Percentiles rank a stretch among this genome's conserved stretches.
These are phyloP conservation scores for Plectosphaerella cucumerina DNA, from an alignment of 2,329 filamentous ascomycete genomes.

Conservation along the genomic window DNA sequence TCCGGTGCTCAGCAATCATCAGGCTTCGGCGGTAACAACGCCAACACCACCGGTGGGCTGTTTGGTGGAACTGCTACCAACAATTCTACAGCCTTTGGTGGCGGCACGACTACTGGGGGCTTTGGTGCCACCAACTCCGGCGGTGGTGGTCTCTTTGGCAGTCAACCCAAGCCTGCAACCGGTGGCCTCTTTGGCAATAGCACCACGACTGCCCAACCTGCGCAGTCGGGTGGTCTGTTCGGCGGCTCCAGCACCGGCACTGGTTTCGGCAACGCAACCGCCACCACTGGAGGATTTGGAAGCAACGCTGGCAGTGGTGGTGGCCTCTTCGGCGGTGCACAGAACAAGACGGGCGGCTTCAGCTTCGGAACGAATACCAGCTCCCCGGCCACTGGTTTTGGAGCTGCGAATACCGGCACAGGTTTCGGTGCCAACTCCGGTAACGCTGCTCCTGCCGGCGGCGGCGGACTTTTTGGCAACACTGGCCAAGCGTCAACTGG, in stretches of 20 bases:
- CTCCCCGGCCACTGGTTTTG: slow-evolving; percentile 18
- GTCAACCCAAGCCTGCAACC: slow-evolving; percentile 24
- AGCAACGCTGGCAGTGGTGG: slow-evolving; percentile 17
- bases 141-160: slow-evolving; percentile 18
- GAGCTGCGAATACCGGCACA: slow-evolving; percentile 29
- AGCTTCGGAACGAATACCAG: slow-evolving; percentile 35
- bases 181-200: slow-evolving; percentile 39
- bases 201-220: slow-evolving; percentile 7
- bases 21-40: slow-evolving; percentile 35
- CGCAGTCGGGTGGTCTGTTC: slow-evolving; percentile 16
- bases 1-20: slow-evolving; percentile 29
- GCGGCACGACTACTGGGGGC: slow-evolving; percentile 20
- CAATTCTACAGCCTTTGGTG: slow-evolving; percentile 13
- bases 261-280: slow-evolving; percentile 8
- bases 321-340: slow-evolving; percentile 17
- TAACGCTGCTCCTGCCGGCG: slow-evolving; percentile 27
- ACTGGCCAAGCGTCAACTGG: slow-evolving; percentile 23
- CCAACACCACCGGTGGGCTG: slow-evolving; percentile 26
- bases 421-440: slow-evolving; percentile 35
- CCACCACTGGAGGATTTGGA: slow-evolving; percentile 22
- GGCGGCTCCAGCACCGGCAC: slow-evolving; percentile 18
- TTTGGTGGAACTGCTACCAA: slow-evolving; percentile 29
- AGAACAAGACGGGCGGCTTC: slow-evolving; percentile 34
- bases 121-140: slow-evolving; percentile 26
- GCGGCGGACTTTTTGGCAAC: slow-evolving; percentile 39